These are phyloP conservation scores for Tricholoma bakamatsutake DNA, from an alignment of 768 basidiomycete species.

Conservation along the genomic window DNA sequence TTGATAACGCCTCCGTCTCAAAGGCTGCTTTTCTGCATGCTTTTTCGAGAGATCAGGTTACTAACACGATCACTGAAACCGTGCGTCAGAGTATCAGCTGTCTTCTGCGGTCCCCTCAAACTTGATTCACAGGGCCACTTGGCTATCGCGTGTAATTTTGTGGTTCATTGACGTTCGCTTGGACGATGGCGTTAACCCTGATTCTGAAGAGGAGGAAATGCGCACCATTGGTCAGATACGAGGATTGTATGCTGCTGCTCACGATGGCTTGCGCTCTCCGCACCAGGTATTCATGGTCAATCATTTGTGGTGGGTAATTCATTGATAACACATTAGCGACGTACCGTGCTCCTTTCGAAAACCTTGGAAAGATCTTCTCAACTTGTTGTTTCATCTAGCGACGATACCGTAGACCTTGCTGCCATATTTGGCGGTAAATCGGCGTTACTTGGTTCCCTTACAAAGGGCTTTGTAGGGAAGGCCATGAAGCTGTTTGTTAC, in stretches of 20 bases:
- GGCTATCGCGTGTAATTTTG: constrained; percentile 36
- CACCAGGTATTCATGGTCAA: constrained; percentile 32
- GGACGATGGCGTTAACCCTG: constrained; percentile 31
- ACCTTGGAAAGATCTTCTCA: constrained; percentile 17
- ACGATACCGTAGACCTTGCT: constrained; percentile 24
- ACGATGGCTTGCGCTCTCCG: constrained; percentile 36
- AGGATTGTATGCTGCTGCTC: constrained; percentile 46
- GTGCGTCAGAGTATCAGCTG: constrained; percentile 30
- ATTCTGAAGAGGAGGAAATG: constrained; percentile 38
- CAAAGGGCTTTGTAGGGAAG: constrained; percentile 39
- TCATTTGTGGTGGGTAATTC: constrained; percentile 1
- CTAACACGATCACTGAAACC: constrained; percentile 57
- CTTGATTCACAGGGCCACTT: constrained; percentile 32
- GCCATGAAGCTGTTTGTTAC: constrained; percentile 58
- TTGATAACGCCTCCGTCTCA: constrained; percentile 47
- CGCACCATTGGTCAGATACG: constrained; percentile 37
- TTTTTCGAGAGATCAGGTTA: constrained; percentile 62
- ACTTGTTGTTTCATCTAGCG: constrained; percentile 6
- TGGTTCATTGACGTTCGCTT: constrained; percentile 38
- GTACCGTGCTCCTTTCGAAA: constrained; percentile 34
- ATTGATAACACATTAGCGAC: constrained; percentile 25
- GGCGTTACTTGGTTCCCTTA: constrained; percentile 36
- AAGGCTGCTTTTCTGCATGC: constrained; percentile 49
- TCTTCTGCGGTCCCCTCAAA: constrained; percentile 1
- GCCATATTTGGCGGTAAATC: constrained; percentile 31